These are phyloP conservation scores for Suhomyces coccinellae DNA, from an alignment of 1,139 yeast genomes.

Conservation along the genomic window DNA sequence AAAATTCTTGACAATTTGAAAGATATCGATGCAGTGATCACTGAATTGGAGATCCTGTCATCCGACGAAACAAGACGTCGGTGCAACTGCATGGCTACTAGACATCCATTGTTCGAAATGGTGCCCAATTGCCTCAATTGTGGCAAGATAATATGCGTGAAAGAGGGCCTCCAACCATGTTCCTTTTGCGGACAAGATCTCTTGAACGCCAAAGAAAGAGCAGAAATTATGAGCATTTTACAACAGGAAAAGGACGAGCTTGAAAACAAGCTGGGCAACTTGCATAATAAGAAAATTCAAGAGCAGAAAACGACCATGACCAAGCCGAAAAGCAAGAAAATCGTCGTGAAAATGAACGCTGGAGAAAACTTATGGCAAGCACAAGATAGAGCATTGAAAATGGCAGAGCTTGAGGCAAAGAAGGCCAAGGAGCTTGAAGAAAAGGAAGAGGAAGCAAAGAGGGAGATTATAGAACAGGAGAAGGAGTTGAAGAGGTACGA, in stretches of 20 bases:
- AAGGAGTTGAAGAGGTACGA: conserved; percentile 40
- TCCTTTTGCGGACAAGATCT: conserved; percentile 75
- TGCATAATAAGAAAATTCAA: conserved; percentile 21
- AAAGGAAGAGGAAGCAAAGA: conserved; percentile 32
- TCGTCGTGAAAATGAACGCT: conserved; percentile 54
- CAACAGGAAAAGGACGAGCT: conserved; percentile 49
- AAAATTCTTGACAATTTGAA: conserved; percentile 52
- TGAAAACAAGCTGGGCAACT: conserved; percentile 17
- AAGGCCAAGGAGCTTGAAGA: conserved; percentile 22
- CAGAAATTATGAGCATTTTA: conserved; percentile 55
- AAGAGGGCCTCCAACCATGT: conserved; percentile 91
- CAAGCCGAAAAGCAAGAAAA: conserved; percentile 36
- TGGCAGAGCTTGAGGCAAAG: conserved; percentile 43
- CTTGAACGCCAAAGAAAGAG: conserved; percentile 58
- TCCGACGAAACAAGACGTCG: conserved; percentile 19
- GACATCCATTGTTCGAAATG: conserved; percentile 84
- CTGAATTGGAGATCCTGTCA: conserved; percentile 34
- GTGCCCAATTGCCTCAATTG: conserved; percentile 94
- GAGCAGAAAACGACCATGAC: conserved; percentile 17
- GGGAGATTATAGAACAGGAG: conserved; percentile 36
- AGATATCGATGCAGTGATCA: conserved; percentile 52
- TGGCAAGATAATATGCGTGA: conserved; percentile 88
- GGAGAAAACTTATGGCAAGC: conserved; percentile 68
- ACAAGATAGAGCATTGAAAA: conserved; percentile 62
- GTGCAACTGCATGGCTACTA: conserved; percentile 82